phyloP scores from a whole-genome alignment of 164 flowering plant genomes.

The Aristolochia contorta region DNA sequence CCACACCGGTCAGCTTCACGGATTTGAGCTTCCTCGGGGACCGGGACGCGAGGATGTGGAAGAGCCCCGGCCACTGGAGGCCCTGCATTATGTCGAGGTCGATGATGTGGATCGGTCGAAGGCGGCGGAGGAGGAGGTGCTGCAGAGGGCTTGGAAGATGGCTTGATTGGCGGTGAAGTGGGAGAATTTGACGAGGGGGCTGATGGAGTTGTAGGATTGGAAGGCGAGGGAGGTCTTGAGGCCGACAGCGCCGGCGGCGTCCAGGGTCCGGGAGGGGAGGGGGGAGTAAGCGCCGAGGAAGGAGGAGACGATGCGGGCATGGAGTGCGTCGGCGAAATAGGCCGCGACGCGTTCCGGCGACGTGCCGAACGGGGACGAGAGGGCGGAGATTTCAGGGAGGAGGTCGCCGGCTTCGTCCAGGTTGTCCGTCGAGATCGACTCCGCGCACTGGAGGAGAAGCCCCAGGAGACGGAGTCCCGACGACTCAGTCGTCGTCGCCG shows the following conservation, averaged over 20 bases:
- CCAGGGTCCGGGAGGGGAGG: constrained; percentile 19
- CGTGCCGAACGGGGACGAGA: constrained; percentile 78
- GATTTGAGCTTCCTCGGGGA: constrained; percentile 41
- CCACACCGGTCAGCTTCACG: constrained; percentile 69
- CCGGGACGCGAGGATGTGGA: constrained; percentile 80
- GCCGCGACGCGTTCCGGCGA: constrained; percentile 84
- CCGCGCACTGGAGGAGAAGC: constrained; percentile 78
- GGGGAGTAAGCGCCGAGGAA: constrained; percentile 49
- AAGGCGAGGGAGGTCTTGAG: constrained; percentile 49
- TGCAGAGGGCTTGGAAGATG: constrained; percentile 60
- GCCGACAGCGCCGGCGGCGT: constrained; percentile 20
- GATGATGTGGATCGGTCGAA: constrained; percentile 69
- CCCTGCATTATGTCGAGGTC: constrained; percentile 95
- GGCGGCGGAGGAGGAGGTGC: too few relatives aligned
- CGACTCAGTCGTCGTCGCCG: constrained; percentile 12
- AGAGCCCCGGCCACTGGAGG: constrained; percentile 94
- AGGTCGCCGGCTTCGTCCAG: constrained; percentile 55
- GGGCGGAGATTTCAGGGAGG: constrained; percentile 61
- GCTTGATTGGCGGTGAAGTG: constrained; percentile 94
- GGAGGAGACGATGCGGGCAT: constrained; percentile 50
- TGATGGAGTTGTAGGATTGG: constrained; percentile 66
- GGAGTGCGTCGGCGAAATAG: constrained; percentile 74
- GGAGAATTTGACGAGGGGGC: constrained; percentile 73
- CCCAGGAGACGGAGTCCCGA: constrained; percentile 50
- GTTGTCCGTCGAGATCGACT: constrained; percentile 62